Evolutionary conservation across 768 basidiomycete genomes (phyloP).

Genomic region (Rhodotorula toruloides): DNA sequence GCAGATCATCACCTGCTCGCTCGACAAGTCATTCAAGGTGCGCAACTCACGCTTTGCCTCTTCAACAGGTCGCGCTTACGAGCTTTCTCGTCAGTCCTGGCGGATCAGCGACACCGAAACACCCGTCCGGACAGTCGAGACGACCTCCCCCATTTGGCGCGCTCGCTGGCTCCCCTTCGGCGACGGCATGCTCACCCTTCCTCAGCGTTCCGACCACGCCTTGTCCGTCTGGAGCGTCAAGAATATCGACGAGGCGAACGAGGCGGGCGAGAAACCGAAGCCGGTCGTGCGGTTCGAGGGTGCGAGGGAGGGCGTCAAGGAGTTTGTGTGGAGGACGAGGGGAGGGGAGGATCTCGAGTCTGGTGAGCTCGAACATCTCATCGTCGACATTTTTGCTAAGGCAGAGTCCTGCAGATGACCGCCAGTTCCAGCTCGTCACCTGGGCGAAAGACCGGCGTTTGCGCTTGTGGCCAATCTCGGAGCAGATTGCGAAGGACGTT

Average conservation of each 20-base stretch:
- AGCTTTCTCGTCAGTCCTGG: slow-evolving; percentile 41
- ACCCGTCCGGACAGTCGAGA: slow-evolving; percentile 52
- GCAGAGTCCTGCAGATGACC: slow-evolving; percentile 48
- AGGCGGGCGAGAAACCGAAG: slow-evolving; percentile 44
- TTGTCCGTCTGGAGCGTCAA: slow-evolving; percentile 67
- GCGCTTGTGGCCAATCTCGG: slow-evolving; percentile 80
- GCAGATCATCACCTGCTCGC: slow-evolving; percentile 86
- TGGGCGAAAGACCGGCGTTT: slow-evolving; percentile 89
- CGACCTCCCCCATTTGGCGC: slow-evolving; percentile 87
- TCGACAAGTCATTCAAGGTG: slow-evolving; percentile 62
- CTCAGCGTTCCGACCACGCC: slow-evolving; percentile 76
- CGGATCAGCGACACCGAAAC: slow-evolving; percentile 33
- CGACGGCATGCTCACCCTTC: slow-evolving; percentile 73
- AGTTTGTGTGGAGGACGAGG: slow-evolving; percentile 85
- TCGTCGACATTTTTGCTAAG: not conserved
- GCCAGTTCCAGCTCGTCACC: slow-evolving; percentile 61
- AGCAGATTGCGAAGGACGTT: slow-evolving; percentile 51
- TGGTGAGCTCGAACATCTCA: slow-evolving; percentile 45
- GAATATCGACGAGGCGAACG: slow-evolving; percentile 16
- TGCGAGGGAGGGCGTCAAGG: slow-evolving; percentile 81
- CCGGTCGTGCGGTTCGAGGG: slow-evolving; percentile 77
- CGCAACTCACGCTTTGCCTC: not conserved
- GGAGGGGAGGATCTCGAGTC: slow-evolving; percentile 54
- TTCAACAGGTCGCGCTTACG: not conserved
- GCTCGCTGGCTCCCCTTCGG: slow-evolving; percentile 91